Percentiles rank a stretch among this genome's conserved stretches.
Evolutionary conservation across 2,329 filamentous ascomycete genomes (phyloP).

Genomic region (Grosmannia huntii): DNA sequence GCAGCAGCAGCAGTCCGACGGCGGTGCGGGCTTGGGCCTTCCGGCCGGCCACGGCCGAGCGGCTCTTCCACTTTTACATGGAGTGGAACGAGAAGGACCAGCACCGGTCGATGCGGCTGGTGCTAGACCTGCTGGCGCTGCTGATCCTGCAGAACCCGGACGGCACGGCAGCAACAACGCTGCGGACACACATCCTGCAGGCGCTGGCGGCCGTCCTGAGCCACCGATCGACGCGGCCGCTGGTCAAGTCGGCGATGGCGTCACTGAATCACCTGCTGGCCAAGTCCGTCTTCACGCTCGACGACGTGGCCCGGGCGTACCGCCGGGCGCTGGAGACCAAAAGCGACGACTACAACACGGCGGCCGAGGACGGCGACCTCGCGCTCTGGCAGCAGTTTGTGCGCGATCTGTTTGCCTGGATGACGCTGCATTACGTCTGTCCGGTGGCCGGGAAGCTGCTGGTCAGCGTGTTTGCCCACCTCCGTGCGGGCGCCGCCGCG

Average conservation of each 20-base stretch:
- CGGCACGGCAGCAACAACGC: slow-evolving; percentile 19
- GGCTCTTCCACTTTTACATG: slow-evolving; percentile 49
- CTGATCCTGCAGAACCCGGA: slow-evolving; percentile 38
- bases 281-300: slow-evolving; percentile 41
- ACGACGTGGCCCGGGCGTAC: slow-evolving; percentile 33
- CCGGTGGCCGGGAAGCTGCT: slow-evolving; percentile 49
- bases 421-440: slow-evolving; percentile 41
- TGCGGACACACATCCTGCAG: slow-evolving; percentile 34
- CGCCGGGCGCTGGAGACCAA: slow-evolving; percentile 14
- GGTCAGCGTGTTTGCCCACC: slow-evolving; percentile 39
- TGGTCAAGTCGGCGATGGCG: slow-evolving; percentile 58
- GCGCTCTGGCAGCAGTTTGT: slow-evolving; percentile 19
- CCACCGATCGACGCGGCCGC: slow-evolving; percentile 45
- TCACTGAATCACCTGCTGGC: slow-evolving; percentile 52
- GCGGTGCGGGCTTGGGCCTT: slow-evolving; percentile 37
- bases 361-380: slow-evolving; percentile 8
- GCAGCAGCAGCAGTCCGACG: slow-evolving; percentile 24
- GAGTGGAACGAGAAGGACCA: slow-evolving; percentile 57
- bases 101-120: slow-evolving; percentile 49
- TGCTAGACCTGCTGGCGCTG: slow-evolving; percentile 43
- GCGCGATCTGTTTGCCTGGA: slow-evolving; percentile 33
- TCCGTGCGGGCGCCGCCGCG: slow-evolving; percentile 21
- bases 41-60: slow-evolving; percentile 30
- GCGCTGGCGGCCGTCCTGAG: slow-evolving; percentile 46
- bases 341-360: neutral